Evolutionary conservation across 2,329 filamentous ascomycete genomes (phyloP), one percentile per base, ranked within the genome.

Genomic region (Fusarium sp.): DNA sequence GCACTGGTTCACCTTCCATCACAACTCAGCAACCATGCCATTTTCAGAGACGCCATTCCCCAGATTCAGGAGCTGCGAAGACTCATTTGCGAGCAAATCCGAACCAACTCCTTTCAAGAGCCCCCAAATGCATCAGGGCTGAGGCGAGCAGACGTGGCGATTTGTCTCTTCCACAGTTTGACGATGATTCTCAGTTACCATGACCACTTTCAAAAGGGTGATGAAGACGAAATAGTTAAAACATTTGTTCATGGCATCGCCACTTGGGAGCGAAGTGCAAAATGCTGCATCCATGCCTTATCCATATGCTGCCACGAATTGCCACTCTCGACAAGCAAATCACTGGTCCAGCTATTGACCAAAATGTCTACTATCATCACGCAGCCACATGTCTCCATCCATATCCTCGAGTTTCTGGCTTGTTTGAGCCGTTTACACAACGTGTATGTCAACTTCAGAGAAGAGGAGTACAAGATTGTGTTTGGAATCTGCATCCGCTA

Each of bases 361-460:
- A 95, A 94, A 79, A 97, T 99, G 93, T 92, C 95, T 3, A 94
- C 95, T 76, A 97, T 98, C 78, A 97, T 99, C 78, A 98, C 96
- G 2, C 95, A 97, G 77, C 91, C 94, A 12, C 91, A 95, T 63
- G 92, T 98, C 39, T 95, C 95, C 15, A 92, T 98, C 69, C 96
- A 99, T 79, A 97, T 99, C 68, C 86, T 99, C 55, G 96, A 99
- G 79, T 98, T 99, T 78, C 85, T 99, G n/a, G 93, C 94, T 15
- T 92, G 94, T 55, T 87, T 99, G 33, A 95, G 95, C 59, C 91
- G 95, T 39, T 85, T 98, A 65, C 94, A 93, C 15, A 90, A 94
- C 68, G 87, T 98, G 4, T 97, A 95, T 79, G 91, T 94, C 78
- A 97, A 97, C 78, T 93, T 98, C 79, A 90, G 93, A 57, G 92